phyloP scores from a whole-genome alignment of 2,329 filamentous ascomycete genomes.

The Hypomyces rosellus region DNA sequence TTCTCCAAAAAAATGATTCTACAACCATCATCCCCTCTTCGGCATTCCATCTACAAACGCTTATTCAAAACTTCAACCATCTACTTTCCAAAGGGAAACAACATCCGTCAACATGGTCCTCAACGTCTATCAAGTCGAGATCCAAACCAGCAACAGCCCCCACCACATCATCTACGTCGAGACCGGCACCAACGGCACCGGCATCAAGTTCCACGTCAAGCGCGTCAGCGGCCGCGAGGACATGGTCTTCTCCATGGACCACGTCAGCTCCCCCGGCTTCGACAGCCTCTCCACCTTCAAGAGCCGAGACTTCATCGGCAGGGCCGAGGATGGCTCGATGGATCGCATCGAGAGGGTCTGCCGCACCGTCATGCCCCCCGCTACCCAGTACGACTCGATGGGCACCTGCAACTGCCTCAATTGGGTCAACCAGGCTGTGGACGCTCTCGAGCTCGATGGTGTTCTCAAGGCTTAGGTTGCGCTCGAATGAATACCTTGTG shows the following conservation, averaged over 20 bases:
- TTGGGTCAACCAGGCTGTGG: not conserved
- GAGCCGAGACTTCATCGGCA: not conserved
- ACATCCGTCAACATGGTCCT: not conserved
- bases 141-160: not conserved
- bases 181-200: not conserved
- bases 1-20: too few relatives aligned
- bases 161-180: slow-evolving; percentile 2
- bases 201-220: slow-evolving; percentile 5
- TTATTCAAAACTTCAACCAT: too few relatives aligned
- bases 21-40: too few relatives aligned
- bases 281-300: slow-evolving; percentile 3
- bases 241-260: slow-evolving; percentile 6
- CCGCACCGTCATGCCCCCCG: not conserved
- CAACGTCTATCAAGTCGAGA: not conserved
- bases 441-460: not conserved
- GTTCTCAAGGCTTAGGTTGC: not conserved
- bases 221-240: not conserved
- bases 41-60: too few relatives aligned
- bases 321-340: not conserved
- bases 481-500: not conserved
- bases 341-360: not conserved
- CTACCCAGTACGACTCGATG: not conserved
- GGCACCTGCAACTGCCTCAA: not conserved
- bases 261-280: not conserved
- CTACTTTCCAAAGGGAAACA: too few relatives aligned